Conservation (phyloP, 805 yeast species). For the Lachancea fermentati region DNA sequence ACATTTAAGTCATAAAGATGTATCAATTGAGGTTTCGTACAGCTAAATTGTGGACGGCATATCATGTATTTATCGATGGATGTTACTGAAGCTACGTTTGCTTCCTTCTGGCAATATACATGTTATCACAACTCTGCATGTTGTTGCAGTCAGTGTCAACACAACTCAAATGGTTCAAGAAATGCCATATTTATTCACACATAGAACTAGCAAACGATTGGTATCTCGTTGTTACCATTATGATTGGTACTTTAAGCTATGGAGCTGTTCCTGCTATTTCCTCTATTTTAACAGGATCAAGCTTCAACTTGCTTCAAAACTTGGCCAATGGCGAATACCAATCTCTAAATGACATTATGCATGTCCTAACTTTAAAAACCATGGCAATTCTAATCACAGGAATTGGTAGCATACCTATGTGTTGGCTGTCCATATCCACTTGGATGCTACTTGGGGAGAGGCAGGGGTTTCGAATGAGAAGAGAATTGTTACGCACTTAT, state of each 20-base stretch:
- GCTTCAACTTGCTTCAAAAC: conserved; percentile 45
- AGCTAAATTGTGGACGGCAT: too few relatives aligned
- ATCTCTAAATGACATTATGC: conserved; percentile 28
- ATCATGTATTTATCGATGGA: too few relatives aligned
- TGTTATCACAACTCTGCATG: too few relatives aligned
- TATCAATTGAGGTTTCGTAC: too few relatives aligned
- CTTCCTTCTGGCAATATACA: too few relatives aligned
- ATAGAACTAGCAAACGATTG: conserved; percentile 21
- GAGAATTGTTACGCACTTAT: conserved; percentile 38
- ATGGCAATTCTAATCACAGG: conserved; percentile 44
- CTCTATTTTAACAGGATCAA: conserved; percentile 60
- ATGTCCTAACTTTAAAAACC: conserved; percentile 35
- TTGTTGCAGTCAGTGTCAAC: too few relatives aligned
- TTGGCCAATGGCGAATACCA: conserved; percentile 17
- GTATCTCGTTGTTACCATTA: conserved; percentile 25
- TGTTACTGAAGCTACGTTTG: too few relatives aligned
- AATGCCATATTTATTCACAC: conserved; percentile 20
- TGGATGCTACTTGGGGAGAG: conserved; percentile 74
- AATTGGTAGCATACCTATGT: conserved; percentile 37
- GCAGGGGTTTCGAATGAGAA: conserved; percentile 56
- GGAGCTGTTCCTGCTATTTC: conserved; percentile 56
- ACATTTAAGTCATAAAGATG: too few relatives aligned
- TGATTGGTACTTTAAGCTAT: conserved; percentile 40
- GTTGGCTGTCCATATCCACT: conserved; percentile 49
- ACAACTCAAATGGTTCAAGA: too few relatives aligned